A percentile compares a stretch with the other conserved stretches of the same genome.
phyloP scores from a whole-genome alignment of 139 green algal genomes.

The Pleodorina starrii region DNA sequence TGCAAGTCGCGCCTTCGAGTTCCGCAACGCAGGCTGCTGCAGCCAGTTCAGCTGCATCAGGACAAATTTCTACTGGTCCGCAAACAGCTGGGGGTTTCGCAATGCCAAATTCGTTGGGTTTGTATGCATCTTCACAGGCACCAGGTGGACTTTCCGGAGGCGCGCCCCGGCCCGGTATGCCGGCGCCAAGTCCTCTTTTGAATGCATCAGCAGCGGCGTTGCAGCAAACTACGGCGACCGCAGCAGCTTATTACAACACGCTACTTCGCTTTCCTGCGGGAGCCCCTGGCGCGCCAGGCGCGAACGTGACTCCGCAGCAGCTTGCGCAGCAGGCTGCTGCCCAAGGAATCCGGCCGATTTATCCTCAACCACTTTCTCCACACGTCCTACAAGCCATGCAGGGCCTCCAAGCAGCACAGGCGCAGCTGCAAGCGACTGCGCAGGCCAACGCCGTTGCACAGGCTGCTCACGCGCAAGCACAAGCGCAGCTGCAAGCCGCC shows the following conservation, averaged over 20 bases:
- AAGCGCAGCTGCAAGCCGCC: constrained; percentile 39
- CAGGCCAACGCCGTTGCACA: constrained; percentile 37
- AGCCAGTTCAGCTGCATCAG: background rate
- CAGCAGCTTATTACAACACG: constrained; percentile 27
- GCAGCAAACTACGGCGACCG: constrained; percentile 28
- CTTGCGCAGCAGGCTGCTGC: constrained; percentile 23
- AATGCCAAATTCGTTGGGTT: background rate
- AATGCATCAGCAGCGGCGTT: constrained; percentile 22
- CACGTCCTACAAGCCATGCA: constrained; percentile 40
- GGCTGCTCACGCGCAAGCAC: constrained; percentile 8
- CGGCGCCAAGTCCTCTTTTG: background rate
- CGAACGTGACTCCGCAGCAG: background rate
- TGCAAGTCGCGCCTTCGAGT: constrained; percentile 17
- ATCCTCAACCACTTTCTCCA: background rate
- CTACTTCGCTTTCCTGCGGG: background rate
- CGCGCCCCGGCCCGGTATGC: constrained; percentile 18
- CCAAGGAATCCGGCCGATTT: background rate
- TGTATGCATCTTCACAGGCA: constrained; percentile 9
- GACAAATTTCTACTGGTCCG: background rate
- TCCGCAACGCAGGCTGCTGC: background rate
- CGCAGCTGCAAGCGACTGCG: constrained; percentile 26
- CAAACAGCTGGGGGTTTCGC: background rate
- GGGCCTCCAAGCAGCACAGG: constrained; percentile 31
- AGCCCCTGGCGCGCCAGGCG: background rate
- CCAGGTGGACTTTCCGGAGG: background rate